Evolutionary conservation across 345 rosid species (phyloP).

Genomic region (Citrus sinensis): DNA sequence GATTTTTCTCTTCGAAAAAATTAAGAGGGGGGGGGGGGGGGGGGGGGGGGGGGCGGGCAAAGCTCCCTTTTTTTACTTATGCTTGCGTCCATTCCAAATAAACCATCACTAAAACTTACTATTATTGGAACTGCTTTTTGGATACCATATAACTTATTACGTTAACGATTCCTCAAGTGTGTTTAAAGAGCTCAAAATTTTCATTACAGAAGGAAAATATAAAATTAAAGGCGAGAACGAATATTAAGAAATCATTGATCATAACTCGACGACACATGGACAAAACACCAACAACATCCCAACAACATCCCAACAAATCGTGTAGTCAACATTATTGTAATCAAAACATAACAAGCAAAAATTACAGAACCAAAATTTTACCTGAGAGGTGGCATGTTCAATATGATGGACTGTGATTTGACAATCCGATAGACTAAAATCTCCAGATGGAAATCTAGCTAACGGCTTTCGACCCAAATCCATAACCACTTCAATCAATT

Average conservation of each 20-base stretch:
- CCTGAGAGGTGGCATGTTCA: constrained; percentile 80
- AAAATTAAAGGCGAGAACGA: not conserved
- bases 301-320: not conserved
- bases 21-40: too few species aligned
- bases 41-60: too few species aligned
- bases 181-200: not conserved
- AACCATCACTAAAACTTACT: not conserved
- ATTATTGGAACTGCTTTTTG: not conserved
- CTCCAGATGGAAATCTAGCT: constrained; percentile 93
- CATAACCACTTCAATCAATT: constrained; percentile 80
- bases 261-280: not conserved
- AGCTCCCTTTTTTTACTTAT: not conserved
- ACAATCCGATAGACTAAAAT: constrained; percentile 58
- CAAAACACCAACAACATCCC: not conserved
- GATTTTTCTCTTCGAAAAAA: not conserved
- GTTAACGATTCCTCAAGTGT: not conserved
- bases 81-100: not conserved
- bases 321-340: not conserved
- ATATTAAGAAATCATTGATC: not conserved
- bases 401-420: constrained; percentile 39
- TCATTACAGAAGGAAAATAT: not conserved
- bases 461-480: constrained; percentile 86
- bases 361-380: constrained; percentile 1
- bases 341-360: constrained; percentile 10
- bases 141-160: not conserved